These are phyloP conservation scores for Melampsora americana DNA, from an alignment of 1,284 basidiomycete genomes.

Conservation along the genomic window DNA sequence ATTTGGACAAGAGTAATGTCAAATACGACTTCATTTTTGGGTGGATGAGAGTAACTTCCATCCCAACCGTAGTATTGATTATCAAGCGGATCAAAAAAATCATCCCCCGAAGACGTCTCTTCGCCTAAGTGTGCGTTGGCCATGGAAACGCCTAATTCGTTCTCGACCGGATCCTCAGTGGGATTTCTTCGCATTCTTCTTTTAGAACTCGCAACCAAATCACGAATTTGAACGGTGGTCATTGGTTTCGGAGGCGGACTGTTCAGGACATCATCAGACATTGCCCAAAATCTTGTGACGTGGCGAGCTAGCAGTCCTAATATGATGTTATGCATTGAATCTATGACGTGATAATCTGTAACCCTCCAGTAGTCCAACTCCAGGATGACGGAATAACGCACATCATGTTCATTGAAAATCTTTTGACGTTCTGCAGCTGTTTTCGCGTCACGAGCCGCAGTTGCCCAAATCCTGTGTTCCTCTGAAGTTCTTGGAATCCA, in stretches of 20 bases:
- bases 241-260: no score
- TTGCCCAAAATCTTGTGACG: constrained; percentile 12
- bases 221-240: no score
- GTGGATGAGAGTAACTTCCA: background rate
- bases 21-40: background rate
- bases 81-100: no score
- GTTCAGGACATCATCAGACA: background rate
- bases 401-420: constrained; percentile 3
- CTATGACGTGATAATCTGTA: constrained; percentile 14
- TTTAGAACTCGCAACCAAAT: no score
- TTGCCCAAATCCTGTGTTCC: background rate
- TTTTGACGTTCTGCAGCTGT: background rate
- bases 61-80: constrained; percentile 10
- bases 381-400: constrained; percentile 5
- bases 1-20: background rate
- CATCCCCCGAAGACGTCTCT: no score
- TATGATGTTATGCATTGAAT: constrained; percentile 25
- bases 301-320: constrained; percentile 22
- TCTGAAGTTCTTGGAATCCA: background rate
- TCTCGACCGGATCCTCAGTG: no score
- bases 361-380: constrained; percentile 26
- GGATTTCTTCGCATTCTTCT: no score
- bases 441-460: background rate
- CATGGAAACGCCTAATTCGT: no score
- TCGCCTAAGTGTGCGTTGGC: no score